Conservation (phyloP, 345 rosid genomes). For the Eucalyptus rudis region DNA sequence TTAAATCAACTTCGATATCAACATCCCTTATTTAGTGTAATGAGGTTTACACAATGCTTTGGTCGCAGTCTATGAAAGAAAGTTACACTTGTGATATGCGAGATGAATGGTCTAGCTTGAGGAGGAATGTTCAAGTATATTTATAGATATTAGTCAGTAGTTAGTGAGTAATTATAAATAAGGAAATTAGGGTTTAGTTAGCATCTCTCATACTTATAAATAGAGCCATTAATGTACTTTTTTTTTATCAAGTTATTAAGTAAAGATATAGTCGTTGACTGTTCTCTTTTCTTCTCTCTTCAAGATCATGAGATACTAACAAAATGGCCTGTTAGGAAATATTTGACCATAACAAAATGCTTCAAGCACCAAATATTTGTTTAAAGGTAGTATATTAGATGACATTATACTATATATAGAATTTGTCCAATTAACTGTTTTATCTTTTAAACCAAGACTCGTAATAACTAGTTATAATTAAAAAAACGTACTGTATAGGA, state of each 20-base stretch:
- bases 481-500: neutral
- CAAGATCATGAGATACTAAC: neutral
- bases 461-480: neutral
- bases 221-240: neutral
- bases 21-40: neutral
- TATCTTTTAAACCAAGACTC: neutral
- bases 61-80: neutral
- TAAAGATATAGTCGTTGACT: neutral
- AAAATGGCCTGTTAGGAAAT: neutral
- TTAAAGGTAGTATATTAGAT: neutral
- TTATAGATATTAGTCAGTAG: neutral
- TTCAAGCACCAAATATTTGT: neutral
- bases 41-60: neutral
- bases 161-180: neutral
- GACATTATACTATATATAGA: neutral
- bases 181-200: neutral
- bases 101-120: neutral
- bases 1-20: neutral
- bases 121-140: neutral
- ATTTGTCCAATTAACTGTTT: neutral
- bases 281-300: neutral
- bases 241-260: neutral
- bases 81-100: neutral
- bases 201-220: neutral
- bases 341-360: neutral